These are phyloP conservation scores for Heliosperma pusillum DNA, from an alignment of 148 eudicot species.

Conservation along the genomic window DNA sequence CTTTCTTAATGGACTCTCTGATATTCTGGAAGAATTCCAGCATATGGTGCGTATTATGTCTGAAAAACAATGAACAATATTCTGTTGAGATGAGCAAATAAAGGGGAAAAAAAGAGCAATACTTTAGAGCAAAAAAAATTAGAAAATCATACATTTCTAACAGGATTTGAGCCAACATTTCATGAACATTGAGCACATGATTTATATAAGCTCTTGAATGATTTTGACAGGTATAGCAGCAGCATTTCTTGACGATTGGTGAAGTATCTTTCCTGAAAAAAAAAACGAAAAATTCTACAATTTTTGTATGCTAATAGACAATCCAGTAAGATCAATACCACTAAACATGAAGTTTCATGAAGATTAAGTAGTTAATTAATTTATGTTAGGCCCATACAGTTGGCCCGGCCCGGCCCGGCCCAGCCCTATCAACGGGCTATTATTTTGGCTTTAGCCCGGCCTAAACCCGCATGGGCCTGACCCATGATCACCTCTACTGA, in stretches of 20 bases:
- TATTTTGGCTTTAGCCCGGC: too few species aligned
- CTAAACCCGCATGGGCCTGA: too few species aligned
- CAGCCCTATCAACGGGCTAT: too few species aligned
- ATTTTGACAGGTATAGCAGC: constrained; percentile 75
- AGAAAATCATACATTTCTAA: constrained; percentile 56
- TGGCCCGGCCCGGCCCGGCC: too few species aligned
- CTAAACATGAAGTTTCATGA: background rate
- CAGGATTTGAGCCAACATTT: constrained; percentile 74
- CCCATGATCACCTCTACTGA: too few species aligned
- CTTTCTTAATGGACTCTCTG: constrained; percentile 53
- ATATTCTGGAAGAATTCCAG: constrained; percentile 59
- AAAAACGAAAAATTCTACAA: too few species aligned
- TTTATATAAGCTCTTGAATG: constrained; percentile 79
- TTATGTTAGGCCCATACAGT: too few species aligned
- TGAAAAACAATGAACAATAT: constrained; percentile 25
- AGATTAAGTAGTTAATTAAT: too few species aligned
- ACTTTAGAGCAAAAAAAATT: background rate
- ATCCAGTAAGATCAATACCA: background rate
- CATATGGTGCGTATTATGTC: constrained; percentile 85
- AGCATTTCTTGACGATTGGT: constrained; percentile 55
- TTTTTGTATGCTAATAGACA: background rate
- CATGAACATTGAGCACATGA: constrained; percentile 75
- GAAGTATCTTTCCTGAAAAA: constrained; percentile 61
- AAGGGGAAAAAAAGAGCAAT: too few species aligned
- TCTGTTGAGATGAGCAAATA: background rate